Evolutionary conservation across 352 stramenopile species (phyloP), one percentile per base, ranked within the genome.

Genomic region (Plasmopara muralis): DNA sequence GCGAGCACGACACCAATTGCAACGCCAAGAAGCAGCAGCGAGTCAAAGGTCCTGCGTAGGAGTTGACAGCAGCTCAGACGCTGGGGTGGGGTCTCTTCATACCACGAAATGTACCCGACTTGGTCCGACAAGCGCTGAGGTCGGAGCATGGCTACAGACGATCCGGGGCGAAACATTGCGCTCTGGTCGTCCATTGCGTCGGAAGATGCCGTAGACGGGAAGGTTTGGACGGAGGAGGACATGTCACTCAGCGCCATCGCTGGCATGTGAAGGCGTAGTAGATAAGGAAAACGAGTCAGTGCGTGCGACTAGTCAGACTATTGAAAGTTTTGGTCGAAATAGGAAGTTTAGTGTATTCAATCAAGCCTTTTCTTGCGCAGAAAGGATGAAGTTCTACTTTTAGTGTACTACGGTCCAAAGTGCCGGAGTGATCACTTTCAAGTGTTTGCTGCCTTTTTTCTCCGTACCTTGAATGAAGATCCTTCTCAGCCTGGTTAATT

Each of bases 111-210:
- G 20, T 25, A 47, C 9, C 54, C 47, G n/a, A 43, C 16, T 13
- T 60, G 43, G 33, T 70, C 50, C 13, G 50, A 43, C 28, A 62
- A 9, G 13, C 14, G 41, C 18, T 59, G 45, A 41, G 53, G 46
- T 34, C 53, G 57, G 29, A 70, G 44, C 50, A 73, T 64, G 13
- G 57, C 65, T 15, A 76, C 57, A 43, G 70, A 79, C 28, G 70
- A 76, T 9, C 50, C 50, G 6, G 70, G 60, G 0, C 61, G 57
- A 37, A 72, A 42, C 25, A 63, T 55, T 34, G 47, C 56, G 12
- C 57, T 50, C 50, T 46, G 55, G 57, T 65, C 53, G 40, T 56
- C 53, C 43, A 44, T 39, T 25, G 40, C 43, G 41, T 64, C 60
- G 14, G 47, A 43, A 12, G 51, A 25, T 10, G 31, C 31, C 25